A percentile compares a stretch with the other conserved stretches of the same genome.
Conservation (phyloP, 306 rosid genomes). For the Medicago lupulina region DNA sequence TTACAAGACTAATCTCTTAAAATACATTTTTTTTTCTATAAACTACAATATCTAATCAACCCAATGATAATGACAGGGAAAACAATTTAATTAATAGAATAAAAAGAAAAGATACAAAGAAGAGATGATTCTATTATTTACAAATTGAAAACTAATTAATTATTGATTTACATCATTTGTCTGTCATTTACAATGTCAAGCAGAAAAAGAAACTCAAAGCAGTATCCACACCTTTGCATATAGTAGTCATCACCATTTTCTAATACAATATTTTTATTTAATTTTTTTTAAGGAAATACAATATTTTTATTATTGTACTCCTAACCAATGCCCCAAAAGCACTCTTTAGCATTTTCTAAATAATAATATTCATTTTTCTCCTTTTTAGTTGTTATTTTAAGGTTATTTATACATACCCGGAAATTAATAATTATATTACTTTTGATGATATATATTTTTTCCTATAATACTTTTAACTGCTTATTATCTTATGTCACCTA, state of each 20-base stretch:
- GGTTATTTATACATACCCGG: no score
- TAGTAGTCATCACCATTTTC: slow-evolving; percentile 42
- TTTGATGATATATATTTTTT: no score
- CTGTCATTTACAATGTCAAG: slow-evolving; percentile 69
- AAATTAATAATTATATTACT: no score
- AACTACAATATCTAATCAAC: slow-evolving; percentile 9
- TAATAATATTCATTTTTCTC: no score
- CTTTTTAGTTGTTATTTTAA: no score
- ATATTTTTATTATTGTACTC: no score
- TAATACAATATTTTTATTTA: no score
- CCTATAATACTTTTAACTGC: no score
- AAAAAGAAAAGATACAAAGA: slow-evolving; percentile 21
- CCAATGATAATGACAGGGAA: slow-evolving; percentile 13
- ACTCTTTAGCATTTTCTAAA: no score
- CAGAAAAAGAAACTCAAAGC: slow-evolving; percentile 51
- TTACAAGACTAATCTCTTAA: slow-evolving; percentile 1
- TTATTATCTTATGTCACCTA: no score
- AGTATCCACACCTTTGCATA: slow-evolving; percentile 56
- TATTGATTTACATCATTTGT: slow-evolving; percentile 51
- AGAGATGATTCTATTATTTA: slow-evolving; percentile 61
- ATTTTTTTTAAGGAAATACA: no score
- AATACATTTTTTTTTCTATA: background rate
- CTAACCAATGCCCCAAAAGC: no score
- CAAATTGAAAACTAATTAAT: slow-evolving; percentile 59
- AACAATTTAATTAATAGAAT: slow-evolving; percentile 44